Conservation (phyloP, 164 flowering plant species). For the Hamamelis virginiana region DNA sequence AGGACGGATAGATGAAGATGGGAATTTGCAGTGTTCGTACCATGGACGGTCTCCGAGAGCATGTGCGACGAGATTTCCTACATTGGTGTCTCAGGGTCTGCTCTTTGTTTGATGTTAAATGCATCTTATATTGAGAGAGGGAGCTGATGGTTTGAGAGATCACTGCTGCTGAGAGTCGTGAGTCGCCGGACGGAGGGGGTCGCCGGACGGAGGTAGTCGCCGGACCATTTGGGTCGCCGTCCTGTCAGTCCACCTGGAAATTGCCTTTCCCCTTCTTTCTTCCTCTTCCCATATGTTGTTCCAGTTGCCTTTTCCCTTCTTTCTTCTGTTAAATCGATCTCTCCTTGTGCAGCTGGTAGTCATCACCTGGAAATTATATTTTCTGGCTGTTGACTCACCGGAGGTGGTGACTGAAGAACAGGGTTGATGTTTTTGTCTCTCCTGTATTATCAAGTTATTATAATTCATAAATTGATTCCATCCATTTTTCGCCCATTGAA, state of each 20-base stretch:
- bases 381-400: slow-evolving; percentile 36
- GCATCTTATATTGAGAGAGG: too few relatives aligned
- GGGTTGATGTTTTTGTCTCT: slow-evolving; percentile 1
- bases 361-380: slow-evolving; percentile 19
- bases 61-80: slow-evolving; percentile 76
- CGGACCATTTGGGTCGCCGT: too few relatives aligned
- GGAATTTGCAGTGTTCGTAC: slow-evolving; percentile 89
- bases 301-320: too few relatives aligned
- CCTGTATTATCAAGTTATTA: slow-evolving; percentile 9
- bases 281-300: slow-evolving; percentile 1
- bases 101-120: slow-evolving; percentile 99
- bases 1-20: slow-evolving; percentile 91
- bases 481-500: slow-evolving; percentile 1
- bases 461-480: slow-evolving; percentile 10
- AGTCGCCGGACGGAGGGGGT: too few relatives aligned
- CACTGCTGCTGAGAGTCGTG: too few relatives aligned
- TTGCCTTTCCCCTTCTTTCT: too few relatives aligned
- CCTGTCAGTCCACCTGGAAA: too few relatives aligned
- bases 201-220: too few relatives aligned
- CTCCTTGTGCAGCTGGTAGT: slow-evolving; percentile 55
- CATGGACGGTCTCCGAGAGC: slow-evolving; percentile 87
- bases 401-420: slow-evolving; percentile 48
- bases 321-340: slow-evolving; percentile 10
- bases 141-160: too few relatives aligned
- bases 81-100: slow-evolving; percentile 89